Evolutionary conservation across 345 rosid genomes (phyloP).

Genomic region (Sisymbrium irio): DNA sequence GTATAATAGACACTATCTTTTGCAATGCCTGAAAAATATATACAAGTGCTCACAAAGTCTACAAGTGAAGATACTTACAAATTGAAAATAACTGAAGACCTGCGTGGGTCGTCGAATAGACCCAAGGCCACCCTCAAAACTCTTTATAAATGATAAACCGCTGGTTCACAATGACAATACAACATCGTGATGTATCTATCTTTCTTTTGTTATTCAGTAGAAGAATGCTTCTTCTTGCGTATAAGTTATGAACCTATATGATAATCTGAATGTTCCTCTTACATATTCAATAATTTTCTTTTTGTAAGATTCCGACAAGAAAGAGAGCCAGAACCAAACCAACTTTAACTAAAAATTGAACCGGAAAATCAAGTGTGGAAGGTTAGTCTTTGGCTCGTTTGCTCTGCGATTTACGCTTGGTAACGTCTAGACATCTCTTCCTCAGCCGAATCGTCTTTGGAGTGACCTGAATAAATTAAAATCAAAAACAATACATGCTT

Average conservation of each 20-base stretch:
- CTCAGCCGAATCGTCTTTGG: conserved; percentile 85
- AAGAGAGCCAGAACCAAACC: conserved; percentile 1
- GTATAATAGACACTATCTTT: background rate
- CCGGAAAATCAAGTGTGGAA: background rate
- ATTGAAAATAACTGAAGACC: background rate
- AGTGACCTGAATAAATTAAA: conserved; percentile 60
- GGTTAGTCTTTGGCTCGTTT: conserved; percentile 70
- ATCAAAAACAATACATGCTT: background rate
- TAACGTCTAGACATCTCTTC: conserved; percentile 85
- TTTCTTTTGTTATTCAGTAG: conserved; percentile 17
- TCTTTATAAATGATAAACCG: conserved; percentile 4
- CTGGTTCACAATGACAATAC: conserved; percentile 12
- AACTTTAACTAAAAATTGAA: background rate
- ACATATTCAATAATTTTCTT: background rate
- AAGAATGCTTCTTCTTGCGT: conserved; percentile 30
- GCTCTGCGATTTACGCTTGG: conserved; percentile 85
- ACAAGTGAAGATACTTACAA: background rate
- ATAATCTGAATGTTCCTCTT: conserved; percentile 21
- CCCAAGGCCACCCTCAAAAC: background rate
- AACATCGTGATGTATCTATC: conserved; percentile 10
- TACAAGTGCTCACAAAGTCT: background rate
- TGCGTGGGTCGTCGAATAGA: background rate
- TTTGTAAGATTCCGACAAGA: conserved; percentile 15
- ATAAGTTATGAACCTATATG: conserved; percentile 27
- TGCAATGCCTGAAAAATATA: too few species aligned